Base-by-base conservation (phyloP, 345 rosid genomes). In the Gossypioides kirkii region DNA sequence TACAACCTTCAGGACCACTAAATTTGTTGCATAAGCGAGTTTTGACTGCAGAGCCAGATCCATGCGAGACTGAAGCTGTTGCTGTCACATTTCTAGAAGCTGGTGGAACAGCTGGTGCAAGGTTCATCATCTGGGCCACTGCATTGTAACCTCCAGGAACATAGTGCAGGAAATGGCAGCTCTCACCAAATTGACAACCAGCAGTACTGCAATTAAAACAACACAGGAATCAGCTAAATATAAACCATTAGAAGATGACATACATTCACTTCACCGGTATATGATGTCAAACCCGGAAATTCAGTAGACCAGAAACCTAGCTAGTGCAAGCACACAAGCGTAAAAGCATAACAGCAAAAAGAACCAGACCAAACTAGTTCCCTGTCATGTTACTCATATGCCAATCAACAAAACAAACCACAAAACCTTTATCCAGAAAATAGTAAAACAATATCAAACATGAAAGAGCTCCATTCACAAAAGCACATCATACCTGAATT, bases 181-280 rank as follows among this genome's bases (percentile, higher is more conserved):
- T 81, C 79, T 90, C 98, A 17, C 98, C 98, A 79, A 92, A 90
- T 50, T 91, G 97, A 75, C 98, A 92, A 53, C 98, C 97, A 71
- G 87, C 78, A 72, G 92, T 91, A 79, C 98, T 91, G 88, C 86
- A 72, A 82, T 43, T 32, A 62, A 79, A 74, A 70, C 17, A 69
- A 76, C 56, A 54, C 41, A 11, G 22, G 38, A 42, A 38, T 54
- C 7, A 38, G 20, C 38, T 41, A 55, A 25, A 55, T 9, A 18
- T 13, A 18, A 12, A 54, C 20, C 25, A 52, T 6, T n/a, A n/a
- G 4, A 9, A 26, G 16, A 69, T 17, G 9, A 17, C 36, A 17
- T 26, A 10, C 3, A 26, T n/a, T 26, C 9, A 23, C 46, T 28
- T 61, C 20, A 23, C n/a, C 12, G 10, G 36, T 49, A 65, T 20